Base-by-base conservation (phyloP, 169 alveolate species). In the Eimeria acervulina region DNA sequence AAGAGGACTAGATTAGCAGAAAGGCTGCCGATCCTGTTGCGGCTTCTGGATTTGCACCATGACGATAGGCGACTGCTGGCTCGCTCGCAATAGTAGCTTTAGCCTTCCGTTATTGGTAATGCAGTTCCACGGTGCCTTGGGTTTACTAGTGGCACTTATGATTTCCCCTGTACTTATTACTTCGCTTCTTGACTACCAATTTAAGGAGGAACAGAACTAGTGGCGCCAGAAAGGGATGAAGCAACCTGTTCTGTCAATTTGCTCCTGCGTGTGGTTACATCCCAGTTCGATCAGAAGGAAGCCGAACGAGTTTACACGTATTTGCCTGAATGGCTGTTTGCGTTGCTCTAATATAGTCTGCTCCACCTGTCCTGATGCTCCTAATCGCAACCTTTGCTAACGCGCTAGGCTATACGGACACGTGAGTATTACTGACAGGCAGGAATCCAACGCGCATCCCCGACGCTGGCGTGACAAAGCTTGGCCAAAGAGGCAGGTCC, bases 1-100 rank as follows among this genome's bases (percentile, higher is more conserved):
- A 90, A 31, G 95, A 90, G 33, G 78, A 90, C 55, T 90, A 70
- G 68, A 26, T 2, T 26, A 21, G 40, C 88, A 8, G 17, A 10
- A 4, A 74, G 0, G 40, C 36, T 74, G 85, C 61, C 55, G 42
- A 17, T 78, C n/a, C 15, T 78, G 66, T n/a, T 78, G 66, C 6
- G 36, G 42, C 26, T 78, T 78, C 44, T 78, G 68, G 66, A 47
- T 44, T 10, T 42, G 13, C 55, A 21, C 13, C 38, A 42, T 17
- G 44, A 10, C 42, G 63, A 78, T 28, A 26, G 63, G 88, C n/a
- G 21, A n/a, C 66, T 44, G 38, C 40, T 28, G 88, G 66, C 63
- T 47, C 51, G 59, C 42, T 42, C 61, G 66, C 6, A 26, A 12
- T 66, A 47, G 8, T 42, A 7, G 21, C 59, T 5, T 59, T 26